Percentiles rank a stretch among this genome's conserved stretches.
phyloP scores from a whole-genome alignment of 176 grass and related monocot species.

The Oryza punctata region DNA sequence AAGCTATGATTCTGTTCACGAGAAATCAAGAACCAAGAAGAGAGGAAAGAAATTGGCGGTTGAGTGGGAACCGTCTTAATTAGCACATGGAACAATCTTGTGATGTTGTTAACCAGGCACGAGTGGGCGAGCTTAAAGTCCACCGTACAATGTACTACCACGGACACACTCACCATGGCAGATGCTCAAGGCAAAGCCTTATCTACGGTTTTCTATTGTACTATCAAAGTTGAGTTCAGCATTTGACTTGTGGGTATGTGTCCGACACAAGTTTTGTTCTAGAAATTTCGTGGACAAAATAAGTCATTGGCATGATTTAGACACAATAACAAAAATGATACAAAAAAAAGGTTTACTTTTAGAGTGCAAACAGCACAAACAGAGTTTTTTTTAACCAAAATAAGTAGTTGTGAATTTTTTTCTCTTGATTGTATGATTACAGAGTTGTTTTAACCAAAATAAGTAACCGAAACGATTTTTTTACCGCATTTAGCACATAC shows the following conservation, averaged over 20 bases:
- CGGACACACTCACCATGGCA: background rate
- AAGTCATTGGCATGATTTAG: background rate
- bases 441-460: too few relatives aligned
- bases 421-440: too few relatives aligned
- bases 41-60: background rate
- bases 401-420: too few relatives aligned
- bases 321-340: background rate
- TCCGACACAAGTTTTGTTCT: background rate
- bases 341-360: background rate
- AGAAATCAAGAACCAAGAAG: background rate
- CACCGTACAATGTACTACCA: slow-evolving; percentile 24
- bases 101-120: background rate
- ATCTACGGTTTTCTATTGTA: background rate
- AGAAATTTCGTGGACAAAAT: background rate
- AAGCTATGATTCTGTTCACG: slow-evolving; percentile 24
- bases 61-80: background rate
- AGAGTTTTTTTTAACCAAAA: too few relatives aligned
- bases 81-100: background rate
- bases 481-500: too few relatives aligned
- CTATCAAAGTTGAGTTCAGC: slow-evolving; percentile 35
- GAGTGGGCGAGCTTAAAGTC: background rate
- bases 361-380: background rate
- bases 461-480: too few relatives aligned
- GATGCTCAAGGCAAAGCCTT: background rate
- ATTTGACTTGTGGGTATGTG: slow-evolving; percentile 28